A percentile compares a stretch with the other conserved stretches of the same genome.
Evolutionary conservation across 2,329 filamentous ascomycete species (phyloP).

Genomic region (Plenodomus tracheiphilus): DNA sequence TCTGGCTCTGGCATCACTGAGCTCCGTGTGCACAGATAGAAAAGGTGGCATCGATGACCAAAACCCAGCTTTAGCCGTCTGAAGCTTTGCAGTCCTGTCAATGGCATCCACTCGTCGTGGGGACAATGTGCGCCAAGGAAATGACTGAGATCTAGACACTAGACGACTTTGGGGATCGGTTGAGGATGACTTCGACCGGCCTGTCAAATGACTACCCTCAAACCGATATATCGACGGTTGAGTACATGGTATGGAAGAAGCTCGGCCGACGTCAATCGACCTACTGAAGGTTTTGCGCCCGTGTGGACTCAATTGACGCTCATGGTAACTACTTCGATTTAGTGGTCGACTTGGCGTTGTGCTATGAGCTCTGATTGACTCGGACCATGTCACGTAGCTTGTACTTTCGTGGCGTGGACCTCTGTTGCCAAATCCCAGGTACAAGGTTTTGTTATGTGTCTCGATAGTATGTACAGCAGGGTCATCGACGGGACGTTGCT

Average conservation of each 20-base stretch:
- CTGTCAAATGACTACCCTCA: slow-evolving; percentile 7
- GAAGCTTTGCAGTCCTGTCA: slow-evolving; percentile 11
- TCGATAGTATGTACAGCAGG: slow-evolving; percentile 35
- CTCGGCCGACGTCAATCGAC: not conserved
- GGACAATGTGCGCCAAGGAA: slow-evolving; percentile 25
- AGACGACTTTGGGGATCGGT: slow-evolving; percentile 16
- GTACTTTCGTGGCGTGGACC: slow-evolving; percentile 33
- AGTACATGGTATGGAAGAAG: slow-evolving; percentile 9
- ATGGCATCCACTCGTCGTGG: slow-evolving; percentile 17
- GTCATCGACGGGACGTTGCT: slow-evolving; percentile 15
- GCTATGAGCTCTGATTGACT: slow-evolving; percentile 38
- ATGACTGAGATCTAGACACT: slow-evolving; percentile 26
- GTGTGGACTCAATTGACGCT: not conserved
- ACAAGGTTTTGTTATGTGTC: slow-evolving; percentile 36
- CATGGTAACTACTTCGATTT: not conserved
- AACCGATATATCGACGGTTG: slow-evolving; percentile 9
- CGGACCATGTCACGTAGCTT: slow-evolving; percentile 49
- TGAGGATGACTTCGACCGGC: slow-evolving; percentile 23
- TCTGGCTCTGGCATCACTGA: not conserved
- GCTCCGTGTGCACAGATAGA: not conserved
- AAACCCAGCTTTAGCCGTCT: slow-evolving; percentile 7
- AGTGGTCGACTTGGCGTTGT: slow-evolving; percentile 9
- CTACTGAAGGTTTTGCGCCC: not conserved
- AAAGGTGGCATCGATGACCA: slow-evolving; percentile 24
- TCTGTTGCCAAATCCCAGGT: slow-evolving; percentile 45